These are phyloP conservation scores for Jaltomata sinuosa DNA, from an alignment of 257 asterid species.

Conservation along the genomic window DNA sequence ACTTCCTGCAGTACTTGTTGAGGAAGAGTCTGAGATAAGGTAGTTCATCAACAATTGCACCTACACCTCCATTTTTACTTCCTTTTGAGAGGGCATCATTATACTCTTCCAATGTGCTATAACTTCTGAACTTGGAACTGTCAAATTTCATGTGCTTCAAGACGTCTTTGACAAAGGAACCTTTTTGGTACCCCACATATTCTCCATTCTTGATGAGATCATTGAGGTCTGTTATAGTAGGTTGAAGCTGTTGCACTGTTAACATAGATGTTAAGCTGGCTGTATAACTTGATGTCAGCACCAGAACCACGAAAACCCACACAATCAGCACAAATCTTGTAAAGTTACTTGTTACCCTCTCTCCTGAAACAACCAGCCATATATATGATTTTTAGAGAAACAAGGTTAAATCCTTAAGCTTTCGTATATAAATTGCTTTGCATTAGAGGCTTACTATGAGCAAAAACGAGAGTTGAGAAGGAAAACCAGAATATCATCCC, in stretches of 20 bases:
- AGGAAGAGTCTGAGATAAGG: conserved; percentile 33
- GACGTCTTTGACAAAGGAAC: conserved; percentile 29
- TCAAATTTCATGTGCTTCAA: conserved; percentile 19
- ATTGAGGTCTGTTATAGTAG: conserved; percentile 16
- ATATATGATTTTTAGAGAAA: background rate
- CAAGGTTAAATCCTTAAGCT: background rate
- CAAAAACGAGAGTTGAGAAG: conserved; percentile 31
- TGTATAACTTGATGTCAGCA: conserved; percentile 43
- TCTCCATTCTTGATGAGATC: conserved; percentile 25
- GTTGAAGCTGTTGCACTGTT: conserved; percentile 25
- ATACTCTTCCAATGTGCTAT: conserved; percentile 13
- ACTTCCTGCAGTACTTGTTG: conserved; percentile 26
- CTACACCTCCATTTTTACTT: conserved; percentile 24
- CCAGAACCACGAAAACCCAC: conserved; percentile 41
- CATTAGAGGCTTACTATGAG: conserved; percentile 21
- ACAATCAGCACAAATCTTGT: conserved; percentile 27
- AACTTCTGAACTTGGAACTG: conserved; percentile 20
- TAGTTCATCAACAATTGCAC: conserved; percentile 37
- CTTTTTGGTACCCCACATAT: conserved; percentile 38
- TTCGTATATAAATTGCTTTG: background rate
- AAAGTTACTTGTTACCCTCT: conserved; percentile 23
- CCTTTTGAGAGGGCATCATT: conserved; percentile 18
- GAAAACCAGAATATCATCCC: conserved; percentile 31
- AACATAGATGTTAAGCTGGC: conserved; percentile 45
- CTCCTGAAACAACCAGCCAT: conserved; percentile 21